Evolutionary conservation across 305 asterid species (phyloP).

Genomic region (Striga hermonthica): DNA sequence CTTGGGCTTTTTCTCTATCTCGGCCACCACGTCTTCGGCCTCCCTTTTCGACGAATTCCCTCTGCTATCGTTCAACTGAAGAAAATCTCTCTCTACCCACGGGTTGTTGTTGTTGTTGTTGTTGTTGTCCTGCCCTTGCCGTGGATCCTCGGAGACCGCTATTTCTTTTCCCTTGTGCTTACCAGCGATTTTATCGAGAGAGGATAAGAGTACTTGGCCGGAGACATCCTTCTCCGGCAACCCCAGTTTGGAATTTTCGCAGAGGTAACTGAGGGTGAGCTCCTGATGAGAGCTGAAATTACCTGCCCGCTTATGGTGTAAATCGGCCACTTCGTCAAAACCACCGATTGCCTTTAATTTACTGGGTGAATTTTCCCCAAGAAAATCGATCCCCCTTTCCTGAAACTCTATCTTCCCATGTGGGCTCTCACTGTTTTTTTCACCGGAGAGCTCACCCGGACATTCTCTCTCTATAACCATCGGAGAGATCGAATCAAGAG

Average conservation of each 20-base stretch:
- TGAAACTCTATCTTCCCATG: conserved; percentile 46
- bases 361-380: conserved; percentile 34
- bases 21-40: conserved; percentile 45
- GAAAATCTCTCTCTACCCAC: conserved; percentile 89
- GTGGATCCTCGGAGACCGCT: conserved; percentile 50
- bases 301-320: conserved; percentile 39
- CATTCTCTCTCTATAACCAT: conserved; percentile 50
- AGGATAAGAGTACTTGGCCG: conserved; percentile 47
- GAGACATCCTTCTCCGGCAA: conserved; percentile 42
- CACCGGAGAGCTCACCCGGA: conserved; percentile 43
- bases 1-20: conserved; percentile 64
- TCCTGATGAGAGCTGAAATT: conserved; percentile 55
- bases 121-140: conserved; percentile 43
- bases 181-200: conserved; percentile 50
- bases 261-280: conserved; percentile 81
- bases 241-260: conserved; percentile 68
- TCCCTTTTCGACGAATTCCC: conserved; percentile 63
- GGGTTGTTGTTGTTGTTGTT: conserved; percentile 22
- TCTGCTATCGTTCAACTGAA: conserved; percentile 55
- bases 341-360: conserved; percentile 39
- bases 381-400: conserved; percentile 54
- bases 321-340: conserved; percentile 41
- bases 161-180: conserved; percentile 74
- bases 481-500: conserved; percentile 36
- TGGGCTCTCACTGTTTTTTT: conserved; percentile 44